Evolutionary conservation across 1,139 yeast genomes (phyloP), one percentile per base, ranked within the genome.

Genomic region (Saccharomycopsis crataegensis): DNA sequence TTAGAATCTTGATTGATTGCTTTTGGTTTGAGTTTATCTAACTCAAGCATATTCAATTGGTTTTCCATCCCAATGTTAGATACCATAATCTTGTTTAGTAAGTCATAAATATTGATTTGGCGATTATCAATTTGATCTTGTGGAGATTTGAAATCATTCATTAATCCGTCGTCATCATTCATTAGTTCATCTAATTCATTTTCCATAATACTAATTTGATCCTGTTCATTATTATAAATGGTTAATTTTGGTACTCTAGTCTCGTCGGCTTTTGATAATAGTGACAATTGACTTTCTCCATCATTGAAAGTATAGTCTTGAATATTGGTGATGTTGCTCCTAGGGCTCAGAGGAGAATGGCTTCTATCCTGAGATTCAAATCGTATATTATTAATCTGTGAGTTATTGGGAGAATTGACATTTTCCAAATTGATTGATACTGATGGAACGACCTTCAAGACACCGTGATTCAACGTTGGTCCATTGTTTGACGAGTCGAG

Each of bases 371-470:
- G 40, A 5, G 40, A 36, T n/a, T 36, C 40, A 4, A 22, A 22
- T 22, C 28, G 2, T 22, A 22, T 22, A 22, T 22, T 22, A 36
- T 36, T n/a, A n/a, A 11, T 5, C n/a, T 36, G 40, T 11, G n/a
- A 14, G 28, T 22, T 41, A 37, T 49, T 53, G 11, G 56, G 54
- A 7, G 53, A 42, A 32, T 50, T 53, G 12, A 53, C 54, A 16
- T 47, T 53, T 38, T 53, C 56, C n/a, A 50, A 28, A 33, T 53
- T 53, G 11, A 53, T 28, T 8, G 56, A 53, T 12, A 47, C 31
- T 46, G 53, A 42, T 2, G 56, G 53, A 12, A 14, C 31, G 8
- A 43, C 56, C 34, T 48, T 51, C 36, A 51, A 44, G 22, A 22
- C 28, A 22, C 28, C 28, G 4, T 22, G 28, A 22, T 22, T 22